A percentile compares a stretch with the other conserved stretches of the same genome.
phyloP scores from a whole-genome alignment of 1,284 basidiomycete species.

The Ustilago loliicola region DNA sequence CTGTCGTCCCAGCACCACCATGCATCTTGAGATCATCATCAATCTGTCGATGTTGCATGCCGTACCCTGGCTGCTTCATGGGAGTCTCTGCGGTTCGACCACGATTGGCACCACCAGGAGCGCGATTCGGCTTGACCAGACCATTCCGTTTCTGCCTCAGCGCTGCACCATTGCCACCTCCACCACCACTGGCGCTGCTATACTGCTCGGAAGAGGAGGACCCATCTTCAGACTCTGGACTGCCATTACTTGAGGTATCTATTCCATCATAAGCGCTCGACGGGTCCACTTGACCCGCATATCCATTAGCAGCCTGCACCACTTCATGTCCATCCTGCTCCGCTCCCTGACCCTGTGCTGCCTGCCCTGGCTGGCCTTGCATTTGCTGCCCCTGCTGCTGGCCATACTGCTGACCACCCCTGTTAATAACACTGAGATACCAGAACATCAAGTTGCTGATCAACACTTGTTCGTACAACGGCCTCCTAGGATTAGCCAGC shows the following conservation, averaged over 20 bases:
- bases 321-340: slow-evolving; percentile 19
- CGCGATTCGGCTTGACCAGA: slow-evolving; percentile 62
- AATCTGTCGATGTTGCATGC: slow-evolving; percentile 90
- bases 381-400: slow-evolving; percentile 70
- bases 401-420: slow-evolving; percentile 70
- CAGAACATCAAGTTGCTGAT: slow-evolving; percentile 99
- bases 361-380: slow-evolving; percentile 64
- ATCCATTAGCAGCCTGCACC: not conserved
- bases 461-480: slow-evolving; percentile 96
- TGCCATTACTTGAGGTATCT: slow-evolving; percentile 24
- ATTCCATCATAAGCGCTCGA: slow-evolving; percentile 43
- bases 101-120: slow-evolving; percentile 46
- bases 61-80: slow-evolving; percentile 88
- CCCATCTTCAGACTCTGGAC: slow-evolving; percentile 33
- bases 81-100: slow-evolving; percentile 84
- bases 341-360: slow-evolving; percentile 13
- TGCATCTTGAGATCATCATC: slow-evolving; percentile 77
- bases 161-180: slow-evolving; percentile 22
- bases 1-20: slow-evolving; percentile 23
- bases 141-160: slow-evolving; percentile 42
- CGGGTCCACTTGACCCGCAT: slow-evolving; percentile 25
- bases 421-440: slow-evolving; percentile 98
- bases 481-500: slow-evolving; percentile 93
- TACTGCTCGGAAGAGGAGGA: slow-evolving; percentile 17
- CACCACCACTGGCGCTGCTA: slow-evolving; percentile 15